Percentiles rank a stretch among this genome's conserved stretches.
phyloP scores from a whole-genome alignment of 2,329 filamentous ascomycete genomes.

The Colletotrichum tanaceti region DNA sequence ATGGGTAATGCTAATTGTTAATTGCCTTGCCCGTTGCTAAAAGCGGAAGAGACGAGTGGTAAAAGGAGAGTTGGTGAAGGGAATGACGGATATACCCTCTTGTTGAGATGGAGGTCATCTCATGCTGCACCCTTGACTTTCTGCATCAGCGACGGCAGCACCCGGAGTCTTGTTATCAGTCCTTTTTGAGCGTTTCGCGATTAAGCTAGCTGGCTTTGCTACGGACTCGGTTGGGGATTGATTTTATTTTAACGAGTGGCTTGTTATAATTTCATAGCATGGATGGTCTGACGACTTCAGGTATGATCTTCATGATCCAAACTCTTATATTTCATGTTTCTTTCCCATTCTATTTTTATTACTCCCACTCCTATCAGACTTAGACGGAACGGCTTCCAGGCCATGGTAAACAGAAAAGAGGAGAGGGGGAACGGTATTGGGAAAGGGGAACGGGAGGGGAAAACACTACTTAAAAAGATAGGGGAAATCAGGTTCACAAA shows the following conservation, averaged over 20 bases:
- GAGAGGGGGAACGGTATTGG: background rate
- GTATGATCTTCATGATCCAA: background rate
- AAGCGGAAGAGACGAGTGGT: constrained; percentile 3
- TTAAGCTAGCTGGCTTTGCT: constrained; percentile 11
- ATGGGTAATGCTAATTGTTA: constrained; percentile 39
- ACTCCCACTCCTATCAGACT: no score
- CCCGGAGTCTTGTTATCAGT: constrained; percentile 12
- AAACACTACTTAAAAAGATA: background rate
- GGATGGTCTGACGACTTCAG: background rate
- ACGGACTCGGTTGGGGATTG: background rate
- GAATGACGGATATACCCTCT: constrained; percentile 34
- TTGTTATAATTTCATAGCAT: background rate
- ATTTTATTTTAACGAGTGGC: background rate
- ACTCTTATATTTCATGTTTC: background rate
- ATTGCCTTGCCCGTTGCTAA: constrained; percentile 26
- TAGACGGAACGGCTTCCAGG: background rate
- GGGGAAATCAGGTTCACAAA: background rate
- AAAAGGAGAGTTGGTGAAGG: constrained; percentile 2
- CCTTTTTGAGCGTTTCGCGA: constrained; percentile 5
- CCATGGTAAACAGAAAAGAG: background rate
- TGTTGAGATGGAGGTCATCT: constrained; percentile 7
- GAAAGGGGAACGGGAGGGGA: no score
- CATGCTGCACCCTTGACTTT: constrained; percentile 18
- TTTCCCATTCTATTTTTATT: background rate
- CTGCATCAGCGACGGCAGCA: constrained; percentile 38